Percentiles rank a stretch among this genome's conserved stretches.
phyloP scores from a whole-genome alignment of 192 early-diverging fungal genomes.

The Gigaspora rosea region DNA sequence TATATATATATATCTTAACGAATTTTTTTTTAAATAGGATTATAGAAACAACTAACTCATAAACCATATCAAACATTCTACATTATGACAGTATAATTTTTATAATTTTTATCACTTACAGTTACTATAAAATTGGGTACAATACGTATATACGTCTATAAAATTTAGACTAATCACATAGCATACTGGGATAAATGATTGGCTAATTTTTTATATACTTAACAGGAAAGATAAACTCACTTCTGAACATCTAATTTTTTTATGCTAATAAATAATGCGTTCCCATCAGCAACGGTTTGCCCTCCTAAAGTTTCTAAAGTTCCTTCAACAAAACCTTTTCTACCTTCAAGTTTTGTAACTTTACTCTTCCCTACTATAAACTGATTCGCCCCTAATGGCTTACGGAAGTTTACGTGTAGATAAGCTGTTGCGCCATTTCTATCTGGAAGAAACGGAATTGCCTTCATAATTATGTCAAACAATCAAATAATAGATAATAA shows the following conservation, averaged over 20 bases:
- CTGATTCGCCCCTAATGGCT: constrained; percentile 64
- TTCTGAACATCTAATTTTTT: constrained; percentile 33
- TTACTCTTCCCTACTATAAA: constrained; percentile 56
- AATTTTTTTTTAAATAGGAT: too few relatives aligned
- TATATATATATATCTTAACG: too few relatives aligned
- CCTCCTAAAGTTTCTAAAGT: constrained; percentile 54
- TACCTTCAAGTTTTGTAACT: constrained; percentile 61
- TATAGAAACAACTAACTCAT: too few relatives aligned
- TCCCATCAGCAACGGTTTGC: constrained; percentile 58
- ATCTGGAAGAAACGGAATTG: constrained; percentile 60
- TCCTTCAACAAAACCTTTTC: constrained; percentile 68
- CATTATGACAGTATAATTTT: too few relatives aligned
- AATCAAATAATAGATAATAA: neutral
- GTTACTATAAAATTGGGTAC: too few relatives aligned
- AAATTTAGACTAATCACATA: too few relatives aligned
- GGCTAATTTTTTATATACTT: too few relatives aligned
- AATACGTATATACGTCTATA: too few relatives aligned
- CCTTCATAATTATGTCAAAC: constrained; percentile 30
- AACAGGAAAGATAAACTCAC: too few relatives aligned
- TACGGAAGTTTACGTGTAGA: constrained; percentile 74
- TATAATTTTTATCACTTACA: too few relatives aligned
- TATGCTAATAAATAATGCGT: constrained; percentile 66
- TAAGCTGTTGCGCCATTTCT: constrained; percentile 74
- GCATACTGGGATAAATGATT: too few relatives aligned
- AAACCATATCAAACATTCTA: too few relatives aligned